Conservation (phyloP, 2,329 filamentous ascomycete genomes). For the Xylariaceae sp. region DNA sequence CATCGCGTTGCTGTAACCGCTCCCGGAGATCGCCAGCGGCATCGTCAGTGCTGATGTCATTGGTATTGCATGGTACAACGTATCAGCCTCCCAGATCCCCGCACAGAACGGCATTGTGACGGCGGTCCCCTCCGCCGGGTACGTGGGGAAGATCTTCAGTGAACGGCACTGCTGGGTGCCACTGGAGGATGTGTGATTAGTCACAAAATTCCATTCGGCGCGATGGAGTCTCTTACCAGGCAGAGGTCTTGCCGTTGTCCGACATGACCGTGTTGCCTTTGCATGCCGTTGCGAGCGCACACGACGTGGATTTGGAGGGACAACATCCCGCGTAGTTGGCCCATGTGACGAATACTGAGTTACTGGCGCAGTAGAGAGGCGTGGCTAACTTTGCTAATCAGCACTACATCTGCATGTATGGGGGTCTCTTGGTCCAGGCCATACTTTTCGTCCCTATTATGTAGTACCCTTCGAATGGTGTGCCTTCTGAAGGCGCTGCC, state of each 20-base stretch:
- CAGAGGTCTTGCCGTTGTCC: slow-evolving; percentile 3
- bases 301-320: slow-evolving; percentile 8
- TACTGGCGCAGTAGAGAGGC: slow-evolving; percentile 14
- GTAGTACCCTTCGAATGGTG: neutral
- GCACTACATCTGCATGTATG: neutral
- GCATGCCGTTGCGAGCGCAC: slow-evolving; percentile 15
- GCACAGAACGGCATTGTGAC: slow-evolving; percentile 12
- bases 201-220: neutral
- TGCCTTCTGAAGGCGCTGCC: too few relatives aligned
- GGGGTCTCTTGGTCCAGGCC: neutral
- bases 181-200: slow-evolving; percentile 5
- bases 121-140: neutral
- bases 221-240: slow-evolving; percentile 13
- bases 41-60: slow-evolving; percentile 12
- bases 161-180: slow-evolving; percentile 14
- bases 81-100: slow-evolving; percentile 4
- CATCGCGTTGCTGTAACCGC: neutral
- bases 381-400: slow-evolving; percentile 5
- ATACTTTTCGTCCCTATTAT: neutral
- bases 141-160: slow-evolving; percentile 12
- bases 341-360: slow-evolving; percentile 14
- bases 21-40: neutral
- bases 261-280: slow-evolving; percentile 13
- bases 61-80: slow-evolving; percentile 13
- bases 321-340: slow-evolving; percentile 12